Conservation (phyloP, 495 filamentous ascomycete species). For the Chlorociboria aeruginascens region DNA sequence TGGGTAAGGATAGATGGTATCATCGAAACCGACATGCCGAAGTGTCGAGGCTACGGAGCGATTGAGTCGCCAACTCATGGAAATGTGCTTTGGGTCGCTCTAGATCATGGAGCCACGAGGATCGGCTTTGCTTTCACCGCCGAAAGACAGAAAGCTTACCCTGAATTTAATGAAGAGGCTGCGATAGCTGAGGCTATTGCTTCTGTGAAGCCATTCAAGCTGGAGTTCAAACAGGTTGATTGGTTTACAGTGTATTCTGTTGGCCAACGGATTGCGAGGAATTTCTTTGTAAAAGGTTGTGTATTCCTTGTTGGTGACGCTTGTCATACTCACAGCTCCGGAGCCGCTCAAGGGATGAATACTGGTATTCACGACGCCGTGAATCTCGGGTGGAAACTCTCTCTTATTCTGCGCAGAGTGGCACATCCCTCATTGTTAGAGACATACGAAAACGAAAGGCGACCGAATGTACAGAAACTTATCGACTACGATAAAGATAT, state of each 20-base stretch:
- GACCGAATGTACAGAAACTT: slow-evolving; percentile 26
- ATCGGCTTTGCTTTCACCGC: slow-evolving; percentile 43
- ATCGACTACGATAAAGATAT: slow-evolving; percentile 37
- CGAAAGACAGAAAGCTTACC: slow-evolving; percentile 29
- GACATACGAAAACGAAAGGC: slow-evolving; percentile 31
- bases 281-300: slow-evolving; percentile 27
- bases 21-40: slow-evolving; percentile 39
- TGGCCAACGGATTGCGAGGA: slow-evolving; percentile 37
- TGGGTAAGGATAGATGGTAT: slow-evolving; percentile 39
- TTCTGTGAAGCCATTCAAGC: slow-evolving; percentile 31
- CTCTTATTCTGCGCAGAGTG: slow-evolving; percentile 26
- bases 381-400: slow-evolving; percentile 41
- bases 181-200: slow-evolving; percentile 31
- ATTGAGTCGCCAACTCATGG: slow-evolving; percentile 40
- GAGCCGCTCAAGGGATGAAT: slow-evolving; percentile 42
- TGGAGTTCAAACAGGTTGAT: slow-evolving; percentile 34
- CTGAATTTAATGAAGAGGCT: slow-evolving; percentile 27
- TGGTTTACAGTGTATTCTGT: slow-evolving; percentile 50
- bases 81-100: slow-evolving; percentile 36
- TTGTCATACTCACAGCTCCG: slow-evolving; percentile 35
- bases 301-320: slow-evolving; percentile 41
- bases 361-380: slow-evolving; percentile 39
- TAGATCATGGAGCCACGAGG: slow-evolving; percentile 35
- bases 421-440: slow-evolving; percentile 25
- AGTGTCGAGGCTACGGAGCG: slow-evolving; percentile 30